Conservation (phyloP, 2,329 filamentous ascomycete genomes). For the Cryphonectria carpinicola region DNA sequence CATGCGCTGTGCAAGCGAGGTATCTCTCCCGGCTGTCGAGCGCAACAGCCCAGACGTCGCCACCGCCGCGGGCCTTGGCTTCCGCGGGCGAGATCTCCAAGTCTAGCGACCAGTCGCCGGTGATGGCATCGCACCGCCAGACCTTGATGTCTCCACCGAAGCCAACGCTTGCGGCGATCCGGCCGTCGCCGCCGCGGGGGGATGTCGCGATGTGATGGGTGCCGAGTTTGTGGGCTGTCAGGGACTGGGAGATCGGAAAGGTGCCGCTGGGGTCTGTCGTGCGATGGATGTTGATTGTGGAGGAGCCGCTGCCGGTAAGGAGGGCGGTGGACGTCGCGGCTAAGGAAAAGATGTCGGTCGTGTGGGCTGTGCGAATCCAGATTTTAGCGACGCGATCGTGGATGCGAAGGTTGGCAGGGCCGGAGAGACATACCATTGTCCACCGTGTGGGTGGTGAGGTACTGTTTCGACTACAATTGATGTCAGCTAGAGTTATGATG, state of each 20-base stretch:
- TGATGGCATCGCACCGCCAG: conserved; percentile 71
- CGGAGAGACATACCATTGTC: conserved; percentile 69
- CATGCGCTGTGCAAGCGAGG: conserved; percentile 84
- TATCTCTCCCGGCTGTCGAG: conserved; percentile 83
- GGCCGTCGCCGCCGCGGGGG: conserved; percentile 61
- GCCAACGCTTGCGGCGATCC: conserved; percentile 77
- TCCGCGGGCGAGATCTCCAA: conserved; percentile 47
- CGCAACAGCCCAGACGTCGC: conserved; percentile 85
- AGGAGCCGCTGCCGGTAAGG: conserved; percentile 83
- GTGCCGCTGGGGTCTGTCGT: conserved; percentile 63
- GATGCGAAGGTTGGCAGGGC: conserved; percentile 22
- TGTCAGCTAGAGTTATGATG: conserved; percentile 27
- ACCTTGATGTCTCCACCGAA: conserved; percentile 89
- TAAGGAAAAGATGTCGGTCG: conserved; percentile 82
- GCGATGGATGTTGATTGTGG: conserved; percentile 79
- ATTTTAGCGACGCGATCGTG: conserved; percentile 22
- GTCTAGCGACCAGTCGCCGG: conserved; percentile 57
- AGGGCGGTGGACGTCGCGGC: conserved; percentile 75
- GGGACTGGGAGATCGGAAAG: conserved; percentile 78
- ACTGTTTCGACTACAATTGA: conserved; percentile 87
- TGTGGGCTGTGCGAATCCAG: conserved; percentile 65
- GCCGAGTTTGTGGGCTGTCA: conserved; percentile 84
- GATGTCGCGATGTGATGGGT: conserved; percentile 84
- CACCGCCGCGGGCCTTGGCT: conserved; percentile 39
- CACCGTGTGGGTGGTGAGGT: conserved; percentile 88